Evolutionary conservation across 1,284 basidiomycete genomes (phyloP), one percentile per base, ranked within the genome.

Genomic region (Volvariella surrecta): DNA sequence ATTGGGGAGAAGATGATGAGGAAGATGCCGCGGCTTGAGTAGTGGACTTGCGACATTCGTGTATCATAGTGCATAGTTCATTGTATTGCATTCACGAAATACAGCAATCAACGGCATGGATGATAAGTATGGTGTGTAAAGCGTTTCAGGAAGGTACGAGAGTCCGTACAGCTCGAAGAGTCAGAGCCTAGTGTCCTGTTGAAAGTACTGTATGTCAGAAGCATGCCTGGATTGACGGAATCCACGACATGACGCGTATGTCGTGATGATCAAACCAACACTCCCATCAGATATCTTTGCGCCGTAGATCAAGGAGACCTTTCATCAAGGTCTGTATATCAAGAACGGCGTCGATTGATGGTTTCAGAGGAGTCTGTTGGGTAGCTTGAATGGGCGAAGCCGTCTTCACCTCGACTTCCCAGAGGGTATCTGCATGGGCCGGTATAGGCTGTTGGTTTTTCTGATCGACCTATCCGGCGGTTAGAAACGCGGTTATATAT

Each of bases 321-420:
- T 87, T 88, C 84, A 89, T 87, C 38, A 87, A 65, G 15, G 76
- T 63, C 55, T 89, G 86, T 4, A 89, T 78, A 49, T 88, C 81
- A 0, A 88, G 68, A 1, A 89, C 79, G 1, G 79, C 79, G 10
- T 86, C 79, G 19, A 85, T 75, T 7, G 74, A 71, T 4, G 71
- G 67, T 47, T 66, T 71, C 9, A 87, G 63, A 2, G 79, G 77
- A 2, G 69, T 76, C 49, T 85, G 80, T 54, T 77, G 81, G 1
- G 79, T 82, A 44, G 82, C 85, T 16, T 79, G 71, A 32, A 84
- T 76, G 3, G 86, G 86, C 4, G 70, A 68, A 2, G 84, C 82
- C 1, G 83, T 86, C 59, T 84, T 88, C 38, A 87, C 86, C 61
- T 89, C 82, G 28, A 89, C 84, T 56, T 88, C 80, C 85, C 85